A percentile compares a stretch with the other conserved stretches of the same genome.
These are phyloP conservation scores for Olyra latifolia DNA, from an alignment of 176 grass and related monocot species.

Conservation along the genomic window DNA sequence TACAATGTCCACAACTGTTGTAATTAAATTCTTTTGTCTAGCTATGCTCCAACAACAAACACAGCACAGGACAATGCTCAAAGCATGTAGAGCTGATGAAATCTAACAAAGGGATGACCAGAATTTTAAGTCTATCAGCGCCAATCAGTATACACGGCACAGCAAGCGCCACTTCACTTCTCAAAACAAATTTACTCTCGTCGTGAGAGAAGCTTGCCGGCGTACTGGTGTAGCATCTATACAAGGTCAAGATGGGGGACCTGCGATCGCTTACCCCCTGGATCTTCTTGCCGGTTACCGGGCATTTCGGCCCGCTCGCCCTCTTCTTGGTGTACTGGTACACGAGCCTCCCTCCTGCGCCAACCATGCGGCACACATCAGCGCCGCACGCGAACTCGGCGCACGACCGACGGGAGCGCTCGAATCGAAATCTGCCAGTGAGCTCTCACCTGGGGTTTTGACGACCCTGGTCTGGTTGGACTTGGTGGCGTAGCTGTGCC, in stretches of 20 bases:
- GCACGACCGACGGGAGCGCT: background rate
- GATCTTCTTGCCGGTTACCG: slow-evolving; percentile 86
- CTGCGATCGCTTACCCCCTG: slow-evolving; percentile 66
- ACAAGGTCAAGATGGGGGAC: background rate
- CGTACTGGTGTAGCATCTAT: background rate
- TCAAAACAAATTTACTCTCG: background rate
- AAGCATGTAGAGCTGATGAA: background rate
- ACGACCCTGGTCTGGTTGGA: slow-evolving; percentile 94
- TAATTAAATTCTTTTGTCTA: background rate
- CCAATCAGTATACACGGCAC: background rate
- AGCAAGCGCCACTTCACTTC: background rate
- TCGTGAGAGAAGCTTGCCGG: background rate
- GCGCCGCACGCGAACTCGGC: background rate
- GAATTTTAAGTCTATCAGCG: background rate
- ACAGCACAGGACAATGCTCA: background rate
- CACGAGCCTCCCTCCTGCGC: slow-evolving; percentile 75
- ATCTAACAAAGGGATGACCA: background rate
- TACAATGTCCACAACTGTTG: background rate
- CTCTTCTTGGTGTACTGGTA: slow-evolving; percentile 93
- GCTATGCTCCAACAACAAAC: background rate
- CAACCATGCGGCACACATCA: background rate
- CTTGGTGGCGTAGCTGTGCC: slow-evolving; percentile 91
- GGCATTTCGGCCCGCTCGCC: slow-evolving; percentile 86
- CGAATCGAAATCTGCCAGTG: background rate
- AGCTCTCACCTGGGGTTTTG: slow-evolving; percentile 72